Evolutionary conservation across 1,139 yeast species (phyloP), one percentile per base, ranked within the genome.

Genomic region (Hemisphaericaspora xylanilytica): DNA sequence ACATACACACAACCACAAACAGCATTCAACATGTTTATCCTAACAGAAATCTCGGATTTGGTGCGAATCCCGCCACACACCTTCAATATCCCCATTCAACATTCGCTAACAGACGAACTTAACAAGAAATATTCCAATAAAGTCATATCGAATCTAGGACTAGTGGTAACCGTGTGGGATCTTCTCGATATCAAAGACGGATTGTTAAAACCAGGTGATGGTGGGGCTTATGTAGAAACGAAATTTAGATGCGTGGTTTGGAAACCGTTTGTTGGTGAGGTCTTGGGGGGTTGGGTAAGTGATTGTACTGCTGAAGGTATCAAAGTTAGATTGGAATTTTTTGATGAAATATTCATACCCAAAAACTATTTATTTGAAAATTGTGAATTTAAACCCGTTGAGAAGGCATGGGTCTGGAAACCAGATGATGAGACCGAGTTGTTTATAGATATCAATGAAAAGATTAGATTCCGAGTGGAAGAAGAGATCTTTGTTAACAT

Each of bases 371-470:
- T 92, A 35, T 92, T 90, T 58, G 97, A 90, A 57, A 79, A 81
- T 37, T 80, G 94, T 56, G 71, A 67, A 44, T 92, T 76, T 56
- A 75, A 78, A 27, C 74, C 78, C 2, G 78, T 75, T 34, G 98
- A 94, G 49, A 86, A 82, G 54, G 96, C 96, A 3, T 92, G 98
- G 98, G 81, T 90, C 32, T 92, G 98, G 98, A 67, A 70, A 39
- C 80, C 81, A 22, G 88, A 81, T 51, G 85, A 74, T 36, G 92
- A 82, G 1, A 78, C 81, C 2, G 81, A 81, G 47, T 71, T 92
- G 47, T 92, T 80, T 55, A 73, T 92, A 38, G 98, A 94, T 70
- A 71, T 87, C 26, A 89, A 90, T 59, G 98, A 92, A 57, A 86
- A 82, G 64, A 85, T 92, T 46, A 73, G 96, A 49, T 92, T 92